A percentile compares a stretch with the other conserved stretches of the same genome.
Evolutionary conservation across 768 basidiomycete species (phyloP).

Genomic region (Leccinellum luteum): DNA sequence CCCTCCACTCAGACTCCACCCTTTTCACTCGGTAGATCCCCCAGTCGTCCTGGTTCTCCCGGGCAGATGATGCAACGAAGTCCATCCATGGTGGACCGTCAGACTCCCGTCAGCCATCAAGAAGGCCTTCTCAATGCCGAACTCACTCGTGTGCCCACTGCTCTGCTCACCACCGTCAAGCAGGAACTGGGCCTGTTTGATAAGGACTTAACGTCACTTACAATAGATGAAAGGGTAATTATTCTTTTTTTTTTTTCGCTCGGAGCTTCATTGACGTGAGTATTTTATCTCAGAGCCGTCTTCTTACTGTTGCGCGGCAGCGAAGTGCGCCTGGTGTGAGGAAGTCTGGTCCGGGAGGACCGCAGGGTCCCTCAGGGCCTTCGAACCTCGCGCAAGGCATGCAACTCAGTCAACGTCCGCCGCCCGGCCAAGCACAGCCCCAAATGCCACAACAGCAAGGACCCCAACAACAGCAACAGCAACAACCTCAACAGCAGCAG

Average conservation of each 20-base stretch:
- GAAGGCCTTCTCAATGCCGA: conserved; percentile 39
- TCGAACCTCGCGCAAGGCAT: conserved; percentile 32
- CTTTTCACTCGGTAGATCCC: conserved; percentile 50
- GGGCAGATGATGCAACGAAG: conserved; percentile 51
- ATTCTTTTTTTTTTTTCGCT: conserved; percentile 5
- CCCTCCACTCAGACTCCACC: conserved; percentile 39
- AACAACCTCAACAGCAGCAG: conserved; percentile 20
- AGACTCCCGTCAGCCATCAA: conserved; percentile 35
- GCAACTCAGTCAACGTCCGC: conserved; percentile 43
- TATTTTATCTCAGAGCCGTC: conserved; percentile 31
- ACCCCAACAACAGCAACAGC: conserved; percentile 23
- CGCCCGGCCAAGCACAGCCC: conserved; percentile 24
- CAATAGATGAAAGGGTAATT: conserved; percentile 59
- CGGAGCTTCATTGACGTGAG: conserved; percentile 11
- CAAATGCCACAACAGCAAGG: conserved; percentile 26
- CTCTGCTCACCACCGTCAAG: conserved; percentile 35
- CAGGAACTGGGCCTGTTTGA: conserved; percentile 43
- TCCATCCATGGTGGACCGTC: conserved; percentile 53
- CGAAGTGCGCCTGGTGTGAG: conserved; percentile 12
- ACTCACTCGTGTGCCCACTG: conserved; percentile 38
- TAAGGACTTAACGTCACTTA: conserved; percentile 45
- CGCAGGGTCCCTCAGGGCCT: conserved; percentile 25
- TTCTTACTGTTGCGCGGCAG: conserved; percentile 31
- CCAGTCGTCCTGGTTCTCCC: conserved; percentile 59
- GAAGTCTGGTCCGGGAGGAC: conserved; percentile 32